Conservation (phyloP, 2,329 filamentous ascomycete species). For the Parastagonospora nodorum region DNA sequence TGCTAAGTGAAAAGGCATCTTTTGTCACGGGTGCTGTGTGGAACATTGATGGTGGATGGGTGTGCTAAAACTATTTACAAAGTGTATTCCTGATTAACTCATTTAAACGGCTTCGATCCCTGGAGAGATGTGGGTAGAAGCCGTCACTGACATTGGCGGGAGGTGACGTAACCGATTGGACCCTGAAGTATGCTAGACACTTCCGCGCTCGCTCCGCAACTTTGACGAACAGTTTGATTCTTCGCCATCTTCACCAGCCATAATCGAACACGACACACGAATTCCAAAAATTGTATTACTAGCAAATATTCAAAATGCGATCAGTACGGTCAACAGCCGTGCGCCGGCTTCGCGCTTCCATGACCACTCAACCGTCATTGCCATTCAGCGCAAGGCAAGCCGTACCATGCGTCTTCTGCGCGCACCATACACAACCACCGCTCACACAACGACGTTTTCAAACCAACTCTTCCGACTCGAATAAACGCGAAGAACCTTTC, state of each 20-base stretch:
- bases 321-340: conserved; percentile 25
- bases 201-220: conserved; percentile 7
- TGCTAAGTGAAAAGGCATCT: conserved; percentile 51
- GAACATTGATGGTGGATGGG: conserved; percentile 43
- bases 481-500: conserved; percentile 21
- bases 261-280: neutral
- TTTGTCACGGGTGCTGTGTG: conserved; percentile 52
- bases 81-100: neutral
- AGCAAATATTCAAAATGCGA: conserved; percentile 16
- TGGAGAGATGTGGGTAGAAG: too few relatives aligned
- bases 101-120: too few relatives aligned
- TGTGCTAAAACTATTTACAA: neutral
- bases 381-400: conserved; percentile 21
- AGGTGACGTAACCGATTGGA: conserved; percentile 22
- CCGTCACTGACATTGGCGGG: neutral
- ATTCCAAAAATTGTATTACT: neutral
- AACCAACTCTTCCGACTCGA: conserved; percentile 21
- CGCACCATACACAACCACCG: conserved; percentile 15
- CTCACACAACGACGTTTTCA: conserved; percentile 24
- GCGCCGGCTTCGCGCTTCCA: conserved; percentile 30
- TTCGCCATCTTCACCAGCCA: conserved; percentile 3
- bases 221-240: neutral
- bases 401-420: conserved; percentile 33
- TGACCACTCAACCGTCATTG: conserved; percentile 18
- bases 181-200: conserved; percentile 8